Evolutionary conservation across 2,329 filamentous ascomycete genomes (phyloP).

Genomic region (Emmonsiellopsis sp.): DNA sequence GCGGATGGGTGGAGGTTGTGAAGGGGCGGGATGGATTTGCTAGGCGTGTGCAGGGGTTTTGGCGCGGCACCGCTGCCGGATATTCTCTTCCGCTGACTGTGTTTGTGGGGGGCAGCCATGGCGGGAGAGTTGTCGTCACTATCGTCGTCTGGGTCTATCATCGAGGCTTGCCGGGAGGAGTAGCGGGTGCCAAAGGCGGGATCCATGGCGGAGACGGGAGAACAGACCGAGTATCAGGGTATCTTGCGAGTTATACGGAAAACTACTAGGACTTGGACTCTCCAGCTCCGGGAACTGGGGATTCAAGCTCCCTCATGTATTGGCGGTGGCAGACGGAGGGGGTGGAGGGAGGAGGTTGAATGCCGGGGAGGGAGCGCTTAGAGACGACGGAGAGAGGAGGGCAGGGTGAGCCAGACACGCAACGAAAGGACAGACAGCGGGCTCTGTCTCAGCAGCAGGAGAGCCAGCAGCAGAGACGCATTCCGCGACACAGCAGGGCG

Average conservation of each 20-base stretch:
- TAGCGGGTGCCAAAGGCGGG: background rate
- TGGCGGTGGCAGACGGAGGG: background rate
- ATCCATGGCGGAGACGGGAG: background rate
- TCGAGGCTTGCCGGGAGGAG: slow-evolving; percentile 2
- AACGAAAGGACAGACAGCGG: too few species aligned
- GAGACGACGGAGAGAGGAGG: background rate
- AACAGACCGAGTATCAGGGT: background rate
- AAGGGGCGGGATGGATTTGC: slow-evolving; percentile 34
- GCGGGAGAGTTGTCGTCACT: background rate
- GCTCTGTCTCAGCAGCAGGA: too few species aligned
- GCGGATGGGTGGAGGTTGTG: slow-evolving; percentile 55
- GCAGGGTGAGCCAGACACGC: too few species aligned
- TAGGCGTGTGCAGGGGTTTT: slow-evolving; percentile 39
- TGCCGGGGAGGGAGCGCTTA: background rate
- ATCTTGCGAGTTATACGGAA: background rate
- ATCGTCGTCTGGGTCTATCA: background rate
- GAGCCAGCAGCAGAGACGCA: too few species aligned
- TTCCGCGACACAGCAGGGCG: too few species aligned
- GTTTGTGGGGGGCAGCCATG: background rate
- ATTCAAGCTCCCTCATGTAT: slow-evolving; percentile 1
- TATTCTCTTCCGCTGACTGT: slow-evolving; percentile 17
- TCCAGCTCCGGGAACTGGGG: background rate
- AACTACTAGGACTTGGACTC: background rate
- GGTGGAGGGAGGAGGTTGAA: background rate
- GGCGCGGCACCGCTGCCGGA: slow-evolving; percentile 22